These are phyloP conservation scores for Aspergillus sp. DNA, from an alignment of 2,329 filamentous ascomycete genomes.

Conservation along the genomic window DNA sequence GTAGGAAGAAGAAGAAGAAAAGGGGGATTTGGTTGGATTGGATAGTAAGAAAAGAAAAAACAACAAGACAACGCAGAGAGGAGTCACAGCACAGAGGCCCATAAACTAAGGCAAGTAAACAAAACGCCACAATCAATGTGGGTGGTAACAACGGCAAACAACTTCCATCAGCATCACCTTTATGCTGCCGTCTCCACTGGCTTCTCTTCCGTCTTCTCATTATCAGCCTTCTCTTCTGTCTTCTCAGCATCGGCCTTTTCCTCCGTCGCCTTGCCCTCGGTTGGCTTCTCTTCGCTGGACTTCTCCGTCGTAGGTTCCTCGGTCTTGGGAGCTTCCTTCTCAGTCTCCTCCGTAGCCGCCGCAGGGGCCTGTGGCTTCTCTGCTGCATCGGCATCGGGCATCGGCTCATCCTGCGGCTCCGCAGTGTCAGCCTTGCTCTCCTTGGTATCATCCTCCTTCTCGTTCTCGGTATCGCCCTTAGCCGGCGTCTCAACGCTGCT, in stretches of 20 bases:
- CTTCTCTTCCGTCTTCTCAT: constrained; percentile 29
- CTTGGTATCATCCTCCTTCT: constrained; percentile 39
- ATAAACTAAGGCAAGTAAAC: constrained; percentile 6
- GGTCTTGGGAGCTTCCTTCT: constrained; percentile 21
- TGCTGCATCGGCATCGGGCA: constrained; percentile 43
- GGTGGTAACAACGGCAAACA: constrained; percentile 11
- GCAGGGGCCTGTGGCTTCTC: constrained; percentile 32
- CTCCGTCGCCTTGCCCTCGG: constrained; percentile 25
- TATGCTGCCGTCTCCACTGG: constrained; percentile 30
- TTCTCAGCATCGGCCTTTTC: constrained; percentile 26
- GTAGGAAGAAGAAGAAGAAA: not conserved
- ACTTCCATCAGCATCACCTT: constrained; percentile 16
- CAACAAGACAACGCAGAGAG: not conserved
- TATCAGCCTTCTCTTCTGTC: constrained; percentile 28
- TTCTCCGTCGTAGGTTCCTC: constrained; percentile 37
- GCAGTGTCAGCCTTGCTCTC: constrained; percentile 36
- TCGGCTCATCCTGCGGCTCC: constrained; percentile 38
- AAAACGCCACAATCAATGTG: constrained; percentile 11
- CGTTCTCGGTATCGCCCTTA: constrained; percentile 34
- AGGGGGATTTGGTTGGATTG: not conserved
- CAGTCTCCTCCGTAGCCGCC: constrained; percentile 26
- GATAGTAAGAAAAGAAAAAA: not conserved
- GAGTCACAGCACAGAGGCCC: constrained; percentile 1
- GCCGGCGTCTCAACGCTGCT: constrained; percentile 35
- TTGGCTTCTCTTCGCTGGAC: constrained; percentile 33